phyloP scores from a whole-genome alignment of 2,329 filamentous ascomycete genomes.

The Aspergillus fijiensis region DNA sequence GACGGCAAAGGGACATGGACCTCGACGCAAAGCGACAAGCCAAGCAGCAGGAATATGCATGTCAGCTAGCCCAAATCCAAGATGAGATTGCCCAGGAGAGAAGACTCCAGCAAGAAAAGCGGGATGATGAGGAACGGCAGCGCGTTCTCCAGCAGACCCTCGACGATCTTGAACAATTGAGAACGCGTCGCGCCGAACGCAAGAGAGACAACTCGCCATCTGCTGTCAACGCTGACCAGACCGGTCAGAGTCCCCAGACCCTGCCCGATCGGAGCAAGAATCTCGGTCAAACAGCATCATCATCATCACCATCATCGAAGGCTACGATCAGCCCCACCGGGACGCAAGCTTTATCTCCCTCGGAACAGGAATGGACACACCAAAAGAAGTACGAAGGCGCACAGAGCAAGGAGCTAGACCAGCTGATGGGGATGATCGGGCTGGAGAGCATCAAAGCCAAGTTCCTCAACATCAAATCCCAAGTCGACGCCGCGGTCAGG shows the following conservation, averaged over 20 bases:
- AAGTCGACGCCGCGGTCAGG: constrained; percentile 59
- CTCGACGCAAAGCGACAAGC: constrained; percentile 39
- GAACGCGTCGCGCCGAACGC: no score
- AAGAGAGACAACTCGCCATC: no score
- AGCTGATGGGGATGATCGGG: constrained; percentile 69
- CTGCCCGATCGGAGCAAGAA: no score
- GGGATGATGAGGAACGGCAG: neutral
- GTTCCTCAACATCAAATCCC: constrained; percentile 63
- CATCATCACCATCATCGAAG: no score
- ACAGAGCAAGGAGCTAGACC: constrained; percentile 57
- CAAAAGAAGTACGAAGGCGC: constrained; percentile 57
- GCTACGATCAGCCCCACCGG: no score
- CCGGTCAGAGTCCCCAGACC: no score
- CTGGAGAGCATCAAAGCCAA: constrained; percentile 66
- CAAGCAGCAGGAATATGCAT: constrained; percentile 22
- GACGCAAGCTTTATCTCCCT: constrained; percentile 21
- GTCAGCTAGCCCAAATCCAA: constrained; percentile 24
- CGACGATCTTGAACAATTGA: no score
- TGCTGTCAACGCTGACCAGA: no score
- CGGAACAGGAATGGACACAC: constrained; percentile 59
- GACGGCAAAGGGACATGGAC: constrained; percentile 51
- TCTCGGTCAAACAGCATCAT: no score
- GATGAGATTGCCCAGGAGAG: constrained; percentile 24
- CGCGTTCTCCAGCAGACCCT: no score
- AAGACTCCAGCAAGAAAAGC: constrained; percentile 12